These are phyloP conservation scores for Melaleuca alternifolia DNA, from an alignment of 345 rosid species.

Conservation along the genomic window DNA sequence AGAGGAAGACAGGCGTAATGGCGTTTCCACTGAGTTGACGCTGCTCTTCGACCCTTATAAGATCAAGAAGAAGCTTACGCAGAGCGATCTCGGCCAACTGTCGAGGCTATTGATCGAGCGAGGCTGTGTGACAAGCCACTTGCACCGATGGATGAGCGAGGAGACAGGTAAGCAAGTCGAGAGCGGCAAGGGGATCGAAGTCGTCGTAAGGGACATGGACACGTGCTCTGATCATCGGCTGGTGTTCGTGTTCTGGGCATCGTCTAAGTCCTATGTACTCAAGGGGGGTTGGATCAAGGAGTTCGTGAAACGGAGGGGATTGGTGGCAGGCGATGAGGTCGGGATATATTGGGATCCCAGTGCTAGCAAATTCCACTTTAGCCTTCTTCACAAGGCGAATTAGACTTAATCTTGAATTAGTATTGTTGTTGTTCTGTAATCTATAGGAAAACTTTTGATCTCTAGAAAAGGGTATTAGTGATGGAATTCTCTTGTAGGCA, in stretches of 20 bases:
- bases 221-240: background rate
- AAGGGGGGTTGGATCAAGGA: background rate
- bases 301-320: background rate
- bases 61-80: background rate
- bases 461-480: background rate
- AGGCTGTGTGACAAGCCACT: background rate
- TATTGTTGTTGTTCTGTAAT: background rate
- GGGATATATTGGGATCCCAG: background rate
- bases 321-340: background rate
- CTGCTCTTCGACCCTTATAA: background rate
- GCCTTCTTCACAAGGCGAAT: background rate
- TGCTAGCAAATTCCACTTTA: background rate
- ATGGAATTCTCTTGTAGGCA: background rate
- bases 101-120: background rate
- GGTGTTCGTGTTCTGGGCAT: background rate
- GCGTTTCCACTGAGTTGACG: background rate
- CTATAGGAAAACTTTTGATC: background rate
- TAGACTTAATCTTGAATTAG: background rate
- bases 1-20: background rate
- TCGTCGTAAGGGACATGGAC: background rate
- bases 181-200: background rate
- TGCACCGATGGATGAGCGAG: background rate
- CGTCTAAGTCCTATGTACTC: background rate
- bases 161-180: background rate
- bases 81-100: background rate